Evolutionary conservation across 345 rosid genomes (phyloP), one percentile per base, ranked within the genome.

Genomic region (Heritiera fomes): DNA sequence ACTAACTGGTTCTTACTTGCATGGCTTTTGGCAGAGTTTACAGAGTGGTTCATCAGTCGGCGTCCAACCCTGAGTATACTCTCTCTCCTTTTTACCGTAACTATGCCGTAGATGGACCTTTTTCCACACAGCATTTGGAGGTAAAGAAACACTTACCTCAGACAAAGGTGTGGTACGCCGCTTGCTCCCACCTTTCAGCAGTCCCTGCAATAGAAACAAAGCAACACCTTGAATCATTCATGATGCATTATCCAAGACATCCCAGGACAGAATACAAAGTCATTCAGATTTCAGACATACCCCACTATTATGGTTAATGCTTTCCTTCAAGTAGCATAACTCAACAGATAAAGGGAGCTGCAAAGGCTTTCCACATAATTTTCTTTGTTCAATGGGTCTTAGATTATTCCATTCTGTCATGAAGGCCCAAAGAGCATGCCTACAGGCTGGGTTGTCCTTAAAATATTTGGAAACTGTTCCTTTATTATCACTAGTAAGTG

Each of bases 161-260:
- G 75, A 38, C 73, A 77, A 83, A 12, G 97, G 98, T 50, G 99
- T 92, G 13, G 76, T 82, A 68, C 99, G 94, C 53, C 95, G 85
- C 78, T 88, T 92, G 89, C 99, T 95, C 82, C 92, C 92, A 83
- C 94, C 94, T 77, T 90, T 91, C 67, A 95, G 86, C 85, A 95
- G 84, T 84, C 99, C 99, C 99, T 95, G 84, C 79, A 49, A 79
- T 50, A 78, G 67, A 77, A 62, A 79, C 4, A 32, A 63, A 69
- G 50, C 47, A 43, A 71, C 58, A 81, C 47, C 40, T 55, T 47
- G 81, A 49, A 80, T 45, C 77, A 82, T 56, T 49, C 43, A 71
- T 58, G 38, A 46, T 72, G 7, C 56, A 71, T 23, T 41, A 62
- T 65, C 18, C 4, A 28, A 47, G 66, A 80, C 23, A 30, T 20